Base-by-base conservation (phyloP, 805 yeast genomes). In the Pichia thaimueangensis region DNA sequence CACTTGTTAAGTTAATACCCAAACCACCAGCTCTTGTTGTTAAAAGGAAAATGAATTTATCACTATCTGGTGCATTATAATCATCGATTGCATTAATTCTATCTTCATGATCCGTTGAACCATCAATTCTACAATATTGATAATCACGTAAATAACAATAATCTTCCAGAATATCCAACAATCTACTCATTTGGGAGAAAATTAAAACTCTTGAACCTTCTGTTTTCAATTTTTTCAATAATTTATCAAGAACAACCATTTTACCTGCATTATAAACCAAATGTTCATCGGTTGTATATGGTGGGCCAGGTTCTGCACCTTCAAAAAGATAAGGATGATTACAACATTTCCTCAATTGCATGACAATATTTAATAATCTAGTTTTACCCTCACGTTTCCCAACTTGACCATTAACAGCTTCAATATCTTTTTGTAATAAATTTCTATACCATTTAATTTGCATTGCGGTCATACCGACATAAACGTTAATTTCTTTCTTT, bases 301-400 rank as follows among this genome's bases (percentile, higher is more conserved):
- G 97, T 1, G 97, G 97, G 9, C 97, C 97, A 0, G 97, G 97
- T 62, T 89, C 97, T 1, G 97, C 98, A n/a, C 98, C 97, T 60
- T 91, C 97, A 57, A 93, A 93, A 42, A 91, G 67, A 62, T 93
- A 91, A 0, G 97, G 97, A 64, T 93, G 98, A 59, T 93, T 91
- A 61, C 97, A 91, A 62, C 97, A 91, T 62, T 91, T 91, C 56
- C 97, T 74, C 50, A 91, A 70, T 63, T 91, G 97, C 97, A 91
- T 91, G 12, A 91, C 97, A 54, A 91, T 91, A 58, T 91, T 91
- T 45, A 91, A 70, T 48, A 93, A 68, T 43, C 97, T 72, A 1
- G 97, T 88, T 57, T 91, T 91, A 6, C 91, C 88, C 60, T 91
- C 97, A 44, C 95, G 73, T 62, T 87, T 88, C 2, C 96, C 96